A percentile compares a stretch with the other conserved stretches of the same genome.
These are phyloP conservation scores for Pyrus hybrid DNA, from an alignment of 331 rosid species.

Conservation along the genomic window DNA sequence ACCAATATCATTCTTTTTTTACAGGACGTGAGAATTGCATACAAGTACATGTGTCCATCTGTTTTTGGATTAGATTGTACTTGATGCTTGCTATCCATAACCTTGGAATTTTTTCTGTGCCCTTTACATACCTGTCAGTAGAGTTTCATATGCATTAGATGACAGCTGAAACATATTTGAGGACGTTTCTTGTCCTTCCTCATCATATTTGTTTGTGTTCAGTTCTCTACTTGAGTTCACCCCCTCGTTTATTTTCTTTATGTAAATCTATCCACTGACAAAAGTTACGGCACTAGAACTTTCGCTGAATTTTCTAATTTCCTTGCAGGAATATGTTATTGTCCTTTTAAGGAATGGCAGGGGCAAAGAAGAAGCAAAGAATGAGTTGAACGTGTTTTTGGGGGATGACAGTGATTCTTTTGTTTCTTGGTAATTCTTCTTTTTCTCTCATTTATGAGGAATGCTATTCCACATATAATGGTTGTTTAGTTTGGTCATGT, in stretches of 20 bases:
- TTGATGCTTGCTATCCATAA: neutral
- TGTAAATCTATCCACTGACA: neutral
- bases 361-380: constrained; percentile 71
- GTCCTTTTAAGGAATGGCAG: constrained; percentile 85
- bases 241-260: neutral
- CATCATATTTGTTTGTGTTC: neutral
- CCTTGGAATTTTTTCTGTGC: neutral
- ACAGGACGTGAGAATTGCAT: too few species aligned
- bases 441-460: neutral
- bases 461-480: neutral
- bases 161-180: neutral
- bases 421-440: constrained; percentile 69
- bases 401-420: constrained; percentile 86
- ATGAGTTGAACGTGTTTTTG: constrained; percentile 75
- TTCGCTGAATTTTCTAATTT: constrained; percentile 12
- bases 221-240: neutral
- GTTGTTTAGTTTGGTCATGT: neutral
- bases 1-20: neutral
- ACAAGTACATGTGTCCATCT: too few species aligned
- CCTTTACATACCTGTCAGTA: neutral
- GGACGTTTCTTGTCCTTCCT: neutral
- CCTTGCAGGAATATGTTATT: constrained; percentile 80
- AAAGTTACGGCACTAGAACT: neutral
- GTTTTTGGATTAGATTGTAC: neutral
- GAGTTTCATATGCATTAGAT: neutral